A percentile compares a stretch with the other conserved stretches of the same genome.
Evolutionary conservation across 2,329 filamentous ascomycete species (phyloP).

Genomic region (Ceratocystis colombiana): DNA sequence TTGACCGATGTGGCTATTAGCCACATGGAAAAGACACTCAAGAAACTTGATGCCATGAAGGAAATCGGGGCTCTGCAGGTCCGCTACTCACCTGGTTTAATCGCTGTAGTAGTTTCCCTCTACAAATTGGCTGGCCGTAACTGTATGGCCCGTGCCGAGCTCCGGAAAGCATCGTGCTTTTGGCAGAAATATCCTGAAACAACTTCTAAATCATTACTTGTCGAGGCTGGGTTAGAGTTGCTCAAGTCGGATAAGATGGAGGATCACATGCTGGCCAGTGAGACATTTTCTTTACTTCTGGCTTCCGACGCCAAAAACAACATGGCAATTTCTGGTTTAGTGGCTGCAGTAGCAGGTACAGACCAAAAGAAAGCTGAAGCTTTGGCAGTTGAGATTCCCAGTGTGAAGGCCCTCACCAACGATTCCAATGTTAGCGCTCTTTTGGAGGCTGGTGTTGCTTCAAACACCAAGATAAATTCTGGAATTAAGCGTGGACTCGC

Average conservation of each 20-base stretch:
- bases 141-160: conserved; percentile 57
- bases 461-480: conserved; percentile 32
- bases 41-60: conserved; percentile 54
- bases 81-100: conserved; percentile 72
- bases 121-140: conserved; percentile 68
- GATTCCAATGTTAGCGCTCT: conserved; percentile 53
- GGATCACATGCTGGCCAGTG: conserved; percentile 59
- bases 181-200: conserved; percentile 55
- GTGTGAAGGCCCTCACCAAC: conserved; percentile 51
- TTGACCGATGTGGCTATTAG: conserved; percentile 64
- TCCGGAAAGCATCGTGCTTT: conserved; percentile 68
- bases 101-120: conserved; percentile 68
- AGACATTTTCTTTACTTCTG: conserved; percentile 68
- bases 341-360: conserved; percentile 64
- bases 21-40: conserved; percentile 67
- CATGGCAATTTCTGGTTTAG: conserved; percentile 67
- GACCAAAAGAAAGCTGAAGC: conserved; percentile 47
- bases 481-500: conserved; percentile 42
- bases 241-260: conserved; percentile 61
- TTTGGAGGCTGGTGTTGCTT: conserved; percentile 53
- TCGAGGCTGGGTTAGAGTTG: conserved; percentile 72
- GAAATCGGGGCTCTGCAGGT: conserved; percentile 52
- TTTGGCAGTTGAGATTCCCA: conserved; percentile 48
- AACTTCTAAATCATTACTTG: conserved; percentile 54
- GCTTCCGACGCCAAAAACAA: conserved; percentile 55